These are phyloP conservation scores for Xerocomus cyaneibrunnescens DNA, from an alignment of 1,284 basidiomycete species.

Conservation along the genomic window DNA sequence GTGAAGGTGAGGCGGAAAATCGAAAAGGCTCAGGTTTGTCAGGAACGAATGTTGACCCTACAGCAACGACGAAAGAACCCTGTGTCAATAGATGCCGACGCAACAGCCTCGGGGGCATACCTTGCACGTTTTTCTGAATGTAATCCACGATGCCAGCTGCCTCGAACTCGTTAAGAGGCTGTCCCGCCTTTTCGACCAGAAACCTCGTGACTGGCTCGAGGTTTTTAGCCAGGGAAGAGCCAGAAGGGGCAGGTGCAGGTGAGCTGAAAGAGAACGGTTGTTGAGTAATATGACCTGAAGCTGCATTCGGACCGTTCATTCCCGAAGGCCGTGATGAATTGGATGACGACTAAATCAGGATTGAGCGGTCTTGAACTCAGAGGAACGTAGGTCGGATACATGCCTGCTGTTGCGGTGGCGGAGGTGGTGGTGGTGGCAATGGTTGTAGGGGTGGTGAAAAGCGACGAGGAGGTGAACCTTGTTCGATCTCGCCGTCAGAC, in stretches of 20 bases:
- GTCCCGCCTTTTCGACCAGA: constrained; percentile 44
- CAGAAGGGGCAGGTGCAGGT: constrained; percentile 13
- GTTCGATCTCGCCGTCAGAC: constrained; percentile 31
- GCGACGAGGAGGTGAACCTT: constrained; percentile 22
- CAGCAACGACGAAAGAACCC: constrained; percentile 9
- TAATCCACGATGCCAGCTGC: constrained; percentile 56
- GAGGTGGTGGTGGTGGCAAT: constrained; percentile 18
- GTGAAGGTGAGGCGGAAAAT: constrained; percentile 52
- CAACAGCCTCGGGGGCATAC: constrained; percentile 23
- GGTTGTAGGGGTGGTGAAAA: constrained; percentile 23
- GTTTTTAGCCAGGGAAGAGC: constrained; percentile 39
- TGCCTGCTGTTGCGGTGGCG: constrained; percentile 29
- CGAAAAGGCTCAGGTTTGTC: constrained; percentile 54
- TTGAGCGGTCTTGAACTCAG: constrained; percentile 29
- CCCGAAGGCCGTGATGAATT: constrained; percentile 15
- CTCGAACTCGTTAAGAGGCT: constrained; percentile 48
- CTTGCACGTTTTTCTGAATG: constrained; percentile 44
- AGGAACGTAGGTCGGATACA: constrained; percentile 23
- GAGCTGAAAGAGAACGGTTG: constrained; percentile 20
- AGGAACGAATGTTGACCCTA: constrained; percentile 32
- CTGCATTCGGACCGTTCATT: constrained; percentile 14
- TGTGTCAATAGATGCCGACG: constrained; percentile 12
- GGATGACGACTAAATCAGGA: constrained; percentile 25
- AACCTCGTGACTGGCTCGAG: constrained; percentile 48
- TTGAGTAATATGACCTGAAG: constrained; percentile 16